A percentile compares a stretch with the other conserved stretches of the same genome.
Evolutionary conservation across 2,329 filamentous ascomycete species (phyloP).

Genomic region (Zopfia rhizophila): DNA sequence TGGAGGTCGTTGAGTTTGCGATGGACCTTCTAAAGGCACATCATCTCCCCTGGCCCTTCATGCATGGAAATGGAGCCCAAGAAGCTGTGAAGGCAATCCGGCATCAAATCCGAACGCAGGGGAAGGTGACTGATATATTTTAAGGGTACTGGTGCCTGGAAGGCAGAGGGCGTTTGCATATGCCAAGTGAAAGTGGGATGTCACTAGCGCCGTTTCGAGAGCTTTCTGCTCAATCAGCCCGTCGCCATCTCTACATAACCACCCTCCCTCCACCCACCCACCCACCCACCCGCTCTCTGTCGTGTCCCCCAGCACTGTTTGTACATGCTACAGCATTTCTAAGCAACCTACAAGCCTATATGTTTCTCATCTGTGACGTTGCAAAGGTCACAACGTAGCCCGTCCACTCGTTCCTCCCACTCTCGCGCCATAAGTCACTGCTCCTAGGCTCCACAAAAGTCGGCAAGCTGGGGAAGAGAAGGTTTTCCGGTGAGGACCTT

Average conservation of each 20-base stretch:
- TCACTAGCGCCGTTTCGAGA: slow-evolving; percentile 17
- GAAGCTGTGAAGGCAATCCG: too few relatives aligned
- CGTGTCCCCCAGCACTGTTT: slow-evolving; percentile 1
- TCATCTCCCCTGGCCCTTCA: too few relatives aligned
- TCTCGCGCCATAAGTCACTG: slow-evolving; percentile 29
- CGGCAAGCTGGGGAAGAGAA: slow-evolving; percentile 58
- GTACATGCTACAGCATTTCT: neutral
- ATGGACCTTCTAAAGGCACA: too few relatives aligned
- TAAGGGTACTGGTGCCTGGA: too few relatives aligned
- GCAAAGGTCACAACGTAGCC: slow-evolving; percentile 14
- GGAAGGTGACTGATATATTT: too few relatives aligned
- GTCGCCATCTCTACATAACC: neutral
- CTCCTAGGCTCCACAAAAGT: slow-evolving; percentile 35
- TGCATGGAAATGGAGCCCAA: too few relatives aligned
- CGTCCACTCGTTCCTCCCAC: slow-evolving; percentile 6
- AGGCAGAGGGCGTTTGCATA: too few relatives aligned
- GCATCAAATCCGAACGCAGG: too few relatives aligned
- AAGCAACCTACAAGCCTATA: slow-evolving; percentile 3
- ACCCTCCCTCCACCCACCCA: slow-evolving; percentile 1
- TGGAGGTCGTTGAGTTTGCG: too few relatives aligned
- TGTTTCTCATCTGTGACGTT: too few relatives aligned
- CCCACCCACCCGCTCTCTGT: neutral
- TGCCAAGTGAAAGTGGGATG: slow-evolving; percentile 23
- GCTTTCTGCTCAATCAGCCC: slow-evolving; percentile 13
- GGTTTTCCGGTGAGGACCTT: slow-evolving; percentile 49